phyloP scores from a whole-genome alignment of 129 eudicot genomes.

The Tagetes erecta region DNA sequence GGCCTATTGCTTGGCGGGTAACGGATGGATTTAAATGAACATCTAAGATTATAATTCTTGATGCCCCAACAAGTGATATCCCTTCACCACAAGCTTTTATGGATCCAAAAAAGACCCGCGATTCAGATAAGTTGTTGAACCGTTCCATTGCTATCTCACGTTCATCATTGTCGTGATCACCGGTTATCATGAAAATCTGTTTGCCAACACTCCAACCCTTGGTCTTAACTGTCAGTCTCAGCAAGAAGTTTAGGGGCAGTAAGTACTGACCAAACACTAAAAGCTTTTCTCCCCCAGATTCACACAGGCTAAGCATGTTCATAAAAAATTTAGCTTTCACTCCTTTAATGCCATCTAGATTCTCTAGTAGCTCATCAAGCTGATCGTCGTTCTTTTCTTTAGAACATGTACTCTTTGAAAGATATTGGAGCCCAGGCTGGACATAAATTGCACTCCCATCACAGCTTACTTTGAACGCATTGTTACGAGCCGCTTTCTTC shows the following conservation, averaged over 20 bases:
- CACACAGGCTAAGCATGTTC: constrained; percentile 69
- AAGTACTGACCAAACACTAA: constrained; percentile 80
- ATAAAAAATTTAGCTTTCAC: constrained; percentile 78
- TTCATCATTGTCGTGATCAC: constrained; percentile 40
- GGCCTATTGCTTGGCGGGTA: constrained; percentile 57
- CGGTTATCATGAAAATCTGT: constrained; percentile 51
- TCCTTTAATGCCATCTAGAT: constrained; percentile 58
- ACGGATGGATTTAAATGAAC: constrained; percentile 50
- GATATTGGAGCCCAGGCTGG: constrained; percentile 60
- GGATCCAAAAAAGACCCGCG: constrained; percentile 52
- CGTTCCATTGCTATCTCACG: constrained; percentile 45
- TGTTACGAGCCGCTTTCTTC: constrained; percentile 26
- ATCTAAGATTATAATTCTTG: constrained; percentile 47
- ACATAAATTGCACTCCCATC: constrained; percentile 71
- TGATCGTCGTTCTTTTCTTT: constrained; percentile 47
- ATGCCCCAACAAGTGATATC: constrained; percentile 60
- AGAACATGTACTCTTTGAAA: constrained; percentile 34
- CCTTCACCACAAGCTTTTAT: constrained; percentile 58
- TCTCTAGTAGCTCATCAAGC: constrained; percentile 54
- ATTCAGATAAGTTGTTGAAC: constrained; percentile 45
- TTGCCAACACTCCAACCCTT: constrained; percentile 62
- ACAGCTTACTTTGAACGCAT: constrained; percentile 52
- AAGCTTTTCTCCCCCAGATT: constrained; percentile 67
- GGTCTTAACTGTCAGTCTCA: constrained; percentile 48
- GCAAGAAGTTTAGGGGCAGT: constrained; percentile 66